Conservation (phyloP, 2,329 filamentous ascomycete species). For the Aspergillus pseudonomiae region DNA sequence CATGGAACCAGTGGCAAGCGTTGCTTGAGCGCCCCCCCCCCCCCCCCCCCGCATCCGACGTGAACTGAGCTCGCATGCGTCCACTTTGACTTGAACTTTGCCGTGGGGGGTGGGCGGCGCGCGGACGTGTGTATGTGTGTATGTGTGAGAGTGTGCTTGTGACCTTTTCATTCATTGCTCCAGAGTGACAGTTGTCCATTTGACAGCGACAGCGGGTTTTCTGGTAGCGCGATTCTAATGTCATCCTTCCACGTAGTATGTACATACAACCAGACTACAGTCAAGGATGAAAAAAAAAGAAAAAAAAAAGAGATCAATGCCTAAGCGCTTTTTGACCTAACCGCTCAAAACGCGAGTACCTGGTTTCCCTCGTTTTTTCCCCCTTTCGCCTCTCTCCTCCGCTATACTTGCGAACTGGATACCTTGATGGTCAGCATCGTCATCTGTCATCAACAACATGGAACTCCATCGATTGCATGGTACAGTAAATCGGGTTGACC, state of each 20-base stretch:
- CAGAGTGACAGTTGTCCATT: slow-evolving; percentile 2
- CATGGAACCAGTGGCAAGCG: slow-evolving; percentile 2
- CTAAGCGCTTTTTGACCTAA: slow-evolving; percentile 1
- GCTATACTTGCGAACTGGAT: neutral
- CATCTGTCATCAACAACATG: neutral
- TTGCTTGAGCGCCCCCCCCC: neutral
- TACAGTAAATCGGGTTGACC: neutral
- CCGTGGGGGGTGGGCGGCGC: neutral
- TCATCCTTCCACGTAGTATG: neutral
- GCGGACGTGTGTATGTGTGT: neutral
- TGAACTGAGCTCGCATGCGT: neutral
- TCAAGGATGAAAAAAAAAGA: neutral
- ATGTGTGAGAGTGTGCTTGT: neutral
- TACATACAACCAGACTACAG: neutral
- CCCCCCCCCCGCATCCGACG: neutral
- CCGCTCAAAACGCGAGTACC: slow-evolving; percentile 1
- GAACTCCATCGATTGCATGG: neutral
- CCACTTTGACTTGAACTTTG: neutral
- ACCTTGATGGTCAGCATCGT: neutral
- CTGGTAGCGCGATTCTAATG: neutral
- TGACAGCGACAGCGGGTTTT: neutral
- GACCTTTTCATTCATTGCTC: neutral
- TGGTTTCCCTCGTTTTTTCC: neutral
- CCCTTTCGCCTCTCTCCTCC: neutral
- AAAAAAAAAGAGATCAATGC: neutral